phyloP scores from a whole-genome alignment of 805 yeast genomes.

The Candida loeiensis region DNA sequence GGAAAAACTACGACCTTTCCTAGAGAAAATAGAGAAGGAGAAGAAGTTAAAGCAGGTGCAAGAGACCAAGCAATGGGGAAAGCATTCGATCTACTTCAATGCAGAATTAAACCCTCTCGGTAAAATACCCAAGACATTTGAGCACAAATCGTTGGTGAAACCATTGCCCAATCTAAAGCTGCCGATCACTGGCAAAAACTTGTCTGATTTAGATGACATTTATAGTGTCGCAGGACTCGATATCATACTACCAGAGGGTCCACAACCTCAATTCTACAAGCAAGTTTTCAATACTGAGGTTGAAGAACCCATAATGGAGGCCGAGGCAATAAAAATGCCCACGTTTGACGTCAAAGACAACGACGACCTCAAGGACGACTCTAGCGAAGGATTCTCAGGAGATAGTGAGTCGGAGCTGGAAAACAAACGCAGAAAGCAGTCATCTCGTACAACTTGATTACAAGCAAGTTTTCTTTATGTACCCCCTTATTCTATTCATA shows the following conservation, averaged over 20 bases:
- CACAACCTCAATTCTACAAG: constrained; percentile 47
- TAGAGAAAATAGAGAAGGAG: constrained; percentile 19
- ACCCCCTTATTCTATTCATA: not conserved
- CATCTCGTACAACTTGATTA: not conserved
- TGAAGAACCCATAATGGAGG: not conserved
- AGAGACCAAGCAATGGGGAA: constrained; percentile 38
- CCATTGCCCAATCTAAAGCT: constrained; percentile 20
- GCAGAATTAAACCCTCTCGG: constrained; percentile 67
- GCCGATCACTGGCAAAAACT: not conserved
- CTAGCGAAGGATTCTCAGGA: not conserved
- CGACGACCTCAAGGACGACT: constrained; percentile 1
- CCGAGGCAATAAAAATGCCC: not conserved
- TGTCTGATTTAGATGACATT: not conserved
- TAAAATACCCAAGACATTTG: constrained; percentile 36
- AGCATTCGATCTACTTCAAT: constrained; percentile 55
- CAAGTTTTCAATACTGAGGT: constrained; percentile 29
- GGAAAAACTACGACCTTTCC: constrained; percentile 23
- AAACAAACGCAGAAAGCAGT: not conserved
- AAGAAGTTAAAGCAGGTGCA: constrained; percentile 15
- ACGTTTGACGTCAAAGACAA: too few species aligned
- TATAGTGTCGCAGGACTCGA: constrained; percentile 11
- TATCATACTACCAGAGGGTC: constrained; percentile 38
- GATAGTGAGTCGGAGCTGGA: constrained; percentile 1
- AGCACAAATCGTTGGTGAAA: constrained; percentile 25
- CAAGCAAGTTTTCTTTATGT: too few species aligned